phyloP scores from a whole-genome alignment of 2,329 filamentous ascomycete species.

The Fusarium floridanum region DNA sequence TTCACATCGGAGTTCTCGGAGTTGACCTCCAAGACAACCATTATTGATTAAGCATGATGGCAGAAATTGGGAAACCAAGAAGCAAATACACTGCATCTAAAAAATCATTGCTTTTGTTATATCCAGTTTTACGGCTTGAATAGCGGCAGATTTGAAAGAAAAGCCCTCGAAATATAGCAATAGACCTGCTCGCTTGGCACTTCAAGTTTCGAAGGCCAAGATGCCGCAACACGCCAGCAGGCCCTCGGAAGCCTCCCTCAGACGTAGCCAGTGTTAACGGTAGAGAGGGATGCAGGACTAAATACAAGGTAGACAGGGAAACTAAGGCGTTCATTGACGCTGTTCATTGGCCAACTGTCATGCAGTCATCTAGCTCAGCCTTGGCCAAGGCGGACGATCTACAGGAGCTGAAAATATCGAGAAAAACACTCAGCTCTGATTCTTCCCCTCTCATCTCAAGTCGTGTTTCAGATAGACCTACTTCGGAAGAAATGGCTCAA shows the following conservation, averaged over 20 bases:
- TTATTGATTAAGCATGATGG: background rate
- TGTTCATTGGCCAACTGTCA: background rate
- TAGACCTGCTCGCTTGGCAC: background rate
- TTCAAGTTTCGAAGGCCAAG: background rate
- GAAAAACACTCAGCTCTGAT: background rate
- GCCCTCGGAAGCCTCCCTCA: background rate
- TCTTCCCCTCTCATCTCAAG: background rate
- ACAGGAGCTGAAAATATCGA: background rate
- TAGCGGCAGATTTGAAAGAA: background rate
- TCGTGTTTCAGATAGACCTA: background rate
- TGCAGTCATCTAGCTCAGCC: background rate
- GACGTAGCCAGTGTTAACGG: background rate
- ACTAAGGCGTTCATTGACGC: background rate
- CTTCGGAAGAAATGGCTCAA: background rate
- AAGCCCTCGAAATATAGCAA: background rate
- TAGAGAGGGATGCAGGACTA: background rate
- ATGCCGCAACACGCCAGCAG: background rate
- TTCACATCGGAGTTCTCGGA: conserved; percentile 30
- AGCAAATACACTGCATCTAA: background rate
- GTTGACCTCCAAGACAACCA: background rate
- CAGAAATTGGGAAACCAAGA: background rate
- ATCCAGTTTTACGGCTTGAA: background rate
- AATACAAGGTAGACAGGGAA: background rate
- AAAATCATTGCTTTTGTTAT: background rate
- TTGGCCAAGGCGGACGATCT: background rate